Evolutionary conservation across 2,329 filamentous ascomycete species (phyloP).

Genomic region (Alternaria burnsii): DNA sequence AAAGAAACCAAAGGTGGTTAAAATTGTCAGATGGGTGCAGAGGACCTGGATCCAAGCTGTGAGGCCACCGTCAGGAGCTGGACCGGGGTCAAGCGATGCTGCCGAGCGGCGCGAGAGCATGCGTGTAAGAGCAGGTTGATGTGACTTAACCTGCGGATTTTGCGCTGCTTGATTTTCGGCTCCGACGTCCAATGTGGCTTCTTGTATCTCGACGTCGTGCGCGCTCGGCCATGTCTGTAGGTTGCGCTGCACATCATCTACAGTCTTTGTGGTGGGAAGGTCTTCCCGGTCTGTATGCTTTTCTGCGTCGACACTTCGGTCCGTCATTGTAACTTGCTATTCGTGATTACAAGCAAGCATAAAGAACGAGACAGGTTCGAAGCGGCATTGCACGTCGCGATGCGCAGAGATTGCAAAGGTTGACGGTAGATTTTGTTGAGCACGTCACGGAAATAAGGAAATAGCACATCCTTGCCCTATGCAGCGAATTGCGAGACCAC

Average conservation of each 20-base stretch:
- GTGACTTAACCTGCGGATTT: neutral
- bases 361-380: neutral
- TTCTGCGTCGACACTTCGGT: neutral
- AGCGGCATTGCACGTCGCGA: neutral
- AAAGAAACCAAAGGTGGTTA: conserved; percentile 65
- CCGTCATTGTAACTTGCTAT: conserved; percentile 1
- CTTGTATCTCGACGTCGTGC: conserved; percentile 28
- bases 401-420: neutral
- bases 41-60: conserved; percentile 65
- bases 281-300: neutral
- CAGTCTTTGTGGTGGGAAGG: neutral
- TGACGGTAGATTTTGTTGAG: neutral
- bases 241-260: conserved; percentile 8
- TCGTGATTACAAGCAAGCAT: neutral
- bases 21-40: conserved; percentile 61
- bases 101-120: conserved; percentile 35
- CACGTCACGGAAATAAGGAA: conserved; percentile 6
- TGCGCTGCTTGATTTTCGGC: conserved; percentile 5
- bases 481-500: neutral
- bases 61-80: conserved; percentile 58
- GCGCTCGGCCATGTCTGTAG: conserved; percentile 24
- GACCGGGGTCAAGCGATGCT: conserved; percentile 38
- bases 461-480: neutral
- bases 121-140: conserved; percentile 20
- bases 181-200: conserved; percentile 13